Evolutionary conservation across 257 asterid genomes (phyloP), one percentile per base, ranked within the genome.

Genomic region (Perilla frutescens): DNA sequence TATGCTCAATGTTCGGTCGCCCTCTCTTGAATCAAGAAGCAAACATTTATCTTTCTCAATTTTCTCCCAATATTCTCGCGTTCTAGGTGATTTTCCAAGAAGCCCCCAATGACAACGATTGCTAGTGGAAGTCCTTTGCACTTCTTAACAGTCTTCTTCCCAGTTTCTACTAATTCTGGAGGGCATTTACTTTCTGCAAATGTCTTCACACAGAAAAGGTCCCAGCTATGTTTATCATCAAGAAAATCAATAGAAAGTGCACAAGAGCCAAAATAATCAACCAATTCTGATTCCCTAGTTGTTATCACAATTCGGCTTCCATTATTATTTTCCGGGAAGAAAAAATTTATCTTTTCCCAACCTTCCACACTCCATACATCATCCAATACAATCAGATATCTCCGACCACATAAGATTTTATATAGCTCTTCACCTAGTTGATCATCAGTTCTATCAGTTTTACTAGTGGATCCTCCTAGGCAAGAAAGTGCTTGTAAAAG

Each of bases 111-210:
- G 26, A 71, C 61, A 31, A 1, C 11, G 43, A 71, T 71, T 14
- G 68, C 53, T 0, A 58, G 67, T 15, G 76, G 76, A 59, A 58
- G 49, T n/a, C 76, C 76, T 58, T 10, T n/a, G 20, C 67, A 71
- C n/a, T 5, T 36, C n/a, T 2, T 1, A 1, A 45, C 68, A 32
- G 59, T 59, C 14, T 11, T 34, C 56, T 50, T 62, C 9, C 77
- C 77, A 0, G 48, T 5, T 32, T 40, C 34, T 11, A 14, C 70
- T 3, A 72, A 62, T 8, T 72, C 44, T 10, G 34, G 32, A 20
- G 77, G 77, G 54, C 70, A 72, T 10, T 1, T 54, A 15, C 6
- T 15, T 49, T 7, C n/a, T 1, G 1, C 53, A 36, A 72, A 61
- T 6, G 10, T 26, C 4, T 12, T 34, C 4, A 3, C 9, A 37